A percentile compares a stretch with the other conserved stretches of the same genome.
phyloP scores from a whole-genome alignment of 441 rosid genomes.

The Macaranga tanarius region DNA sequence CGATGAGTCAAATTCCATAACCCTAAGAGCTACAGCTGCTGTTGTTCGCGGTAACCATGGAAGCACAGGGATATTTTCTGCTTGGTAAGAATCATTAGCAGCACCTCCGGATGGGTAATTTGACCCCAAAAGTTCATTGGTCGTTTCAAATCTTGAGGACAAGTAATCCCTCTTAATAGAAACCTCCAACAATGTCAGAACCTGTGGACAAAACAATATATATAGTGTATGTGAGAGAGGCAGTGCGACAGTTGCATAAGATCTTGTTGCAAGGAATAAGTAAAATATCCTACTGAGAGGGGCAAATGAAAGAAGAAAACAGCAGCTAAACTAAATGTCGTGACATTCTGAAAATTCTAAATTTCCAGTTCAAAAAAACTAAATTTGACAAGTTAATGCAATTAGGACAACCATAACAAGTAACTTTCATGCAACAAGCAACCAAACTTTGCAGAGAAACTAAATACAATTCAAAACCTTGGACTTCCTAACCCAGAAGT shows the following conservation, averaged over 20 bases:
- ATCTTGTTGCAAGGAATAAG: neutral
- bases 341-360: neutral
- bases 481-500: neutral
- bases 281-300: neutral
- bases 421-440: neutral
- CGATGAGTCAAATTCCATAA: slow-evolving; percentile 61
- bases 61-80: slow-evolving; percentile 38
- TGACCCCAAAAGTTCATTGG: slow-evolving; percentile 53
- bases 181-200: slow-evolving; percentile 56
- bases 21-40: slow-evolving; percentile 68
- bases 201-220: slow-evolving; percentile 34
- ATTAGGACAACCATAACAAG: neutral
- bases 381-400: neutral
- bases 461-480: neutral
- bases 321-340: neutral
- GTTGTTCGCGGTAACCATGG: slow-evolving; percentile 81
- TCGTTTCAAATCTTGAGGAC: slow-evolving; percentile 64
- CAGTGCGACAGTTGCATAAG: neutral
- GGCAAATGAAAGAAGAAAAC: neutral
- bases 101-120: slow-evolving; percentile 22
- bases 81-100: slow-evolving; percentile 23
- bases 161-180: slow-evolving; percentile 56
- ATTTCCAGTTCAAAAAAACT: neutral
- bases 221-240: neutral
- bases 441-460: neutral